phyloP scores from a whole-genome alignment of 495 filamentous ascomycete species.

The Penicillium bialowiezense region DNA sequence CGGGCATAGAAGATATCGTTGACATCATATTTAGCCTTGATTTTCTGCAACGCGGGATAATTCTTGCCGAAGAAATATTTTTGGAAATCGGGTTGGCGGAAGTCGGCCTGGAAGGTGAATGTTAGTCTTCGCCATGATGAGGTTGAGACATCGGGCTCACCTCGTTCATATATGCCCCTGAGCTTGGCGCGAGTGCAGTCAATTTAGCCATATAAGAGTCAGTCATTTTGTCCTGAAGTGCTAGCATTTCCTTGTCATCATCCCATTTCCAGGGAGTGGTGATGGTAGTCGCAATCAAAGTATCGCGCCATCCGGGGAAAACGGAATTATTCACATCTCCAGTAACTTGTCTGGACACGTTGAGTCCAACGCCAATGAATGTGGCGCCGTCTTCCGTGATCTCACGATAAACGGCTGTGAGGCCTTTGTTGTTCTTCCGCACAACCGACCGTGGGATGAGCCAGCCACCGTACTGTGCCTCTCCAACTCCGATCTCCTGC shows the following conservation, averaged over 20 bases:
- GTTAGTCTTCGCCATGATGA: not conserved
- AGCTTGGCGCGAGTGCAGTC: conserved; percentile 32
- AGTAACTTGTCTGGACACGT: conserved; percentile 34
- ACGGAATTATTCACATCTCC: conserved; percentile 55
- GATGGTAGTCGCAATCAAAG: conserved; percentile 43
- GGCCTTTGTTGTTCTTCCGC: conserved; percentile 43
- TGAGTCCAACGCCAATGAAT: conserved; percentile 45
- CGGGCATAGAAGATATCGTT: conserved; percentile 55
- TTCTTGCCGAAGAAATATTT: conserved; percentile 49
- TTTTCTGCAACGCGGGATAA: conserved; percentile 31
- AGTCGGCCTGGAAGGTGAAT: conserved; percentile 27
- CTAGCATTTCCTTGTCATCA: conserved; percentile 33
- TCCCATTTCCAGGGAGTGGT: conserved; percentile 41
- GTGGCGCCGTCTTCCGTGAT: conserved; percentile 41
- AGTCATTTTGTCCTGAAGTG: conserved; percentile 36
- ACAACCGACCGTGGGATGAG: conserved; percentile 53
- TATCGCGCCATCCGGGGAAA: conserved; percentile 57
- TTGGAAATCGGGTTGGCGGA: conserved; percentile 50
- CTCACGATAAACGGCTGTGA: conserved; percentile 36
- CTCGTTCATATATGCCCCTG: conserved; percentile 43
- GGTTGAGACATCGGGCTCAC: not conserved
- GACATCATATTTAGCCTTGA: conserved; percentile 56
- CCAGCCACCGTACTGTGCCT: conserved; percentile 54
- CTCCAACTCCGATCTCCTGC: conserved; percentile 38
- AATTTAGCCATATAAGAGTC: conserved; percentile 42